These are phyloP conservation scores for Populus trichocarpa DNA, from an alignment of 441 rosid genomes.

Conservation along the genomic window DNA sequence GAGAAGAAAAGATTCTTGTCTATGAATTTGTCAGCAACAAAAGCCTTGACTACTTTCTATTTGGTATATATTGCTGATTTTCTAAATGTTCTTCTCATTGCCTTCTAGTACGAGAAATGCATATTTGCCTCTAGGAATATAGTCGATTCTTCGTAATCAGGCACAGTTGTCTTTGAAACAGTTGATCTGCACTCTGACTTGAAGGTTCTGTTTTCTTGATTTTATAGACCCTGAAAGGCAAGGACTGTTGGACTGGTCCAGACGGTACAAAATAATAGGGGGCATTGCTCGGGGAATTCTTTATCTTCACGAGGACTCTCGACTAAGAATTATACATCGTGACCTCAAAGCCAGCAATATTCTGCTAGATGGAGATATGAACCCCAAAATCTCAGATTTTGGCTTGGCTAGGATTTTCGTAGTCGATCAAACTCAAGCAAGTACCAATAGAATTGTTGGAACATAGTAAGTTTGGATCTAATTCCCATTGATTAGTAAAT, in stretches of 20 bases:
- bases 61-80: slow-evolving; percentile 9
- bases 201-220: neutral
- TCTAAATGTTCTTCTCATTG: neutral
- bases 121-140: too few relatives aligned
- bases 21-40: slow-evolving; percentile 30
- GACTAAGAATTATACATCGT: slow-evolving; percentile 27
- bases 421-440: slow-evolving; percentile 33
- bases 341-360: slow-evolving; percentile 26
- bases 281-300: slow-evolving; percentile 48
- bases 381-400: slow-evolving; percentile 32
- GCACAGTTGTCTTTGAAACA: neutral
- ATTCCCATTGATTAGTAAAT: neutral
- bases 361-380: slow-evolving; percentile 21
- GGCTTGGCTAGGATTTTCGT: slow-evolving; percentile 38
- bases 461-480: slow-evolving; percentile 36
- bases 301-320: slow-evolving; percentile 49
- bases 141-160: neutral
- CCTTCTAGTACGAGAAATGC: too few relatives aligned
- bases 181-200: too few relatives aligned
- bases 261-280: slow-evolving; percentile 29
- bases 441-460: slow-evolving; percentile 40
- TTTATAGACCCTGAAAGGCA: slow-evolving; percentile 33
- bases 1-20: slow-evolving; percentile 29
- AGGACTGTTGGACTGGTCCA: slow-evolving; percentile 29
- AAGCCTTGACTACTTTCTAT: slow-evolving; percentile 29